Evolutionary conservation across 2,329 filamentous ascomycete species (phyloP).

Genomic region (Fusarium sp.): DNA sequence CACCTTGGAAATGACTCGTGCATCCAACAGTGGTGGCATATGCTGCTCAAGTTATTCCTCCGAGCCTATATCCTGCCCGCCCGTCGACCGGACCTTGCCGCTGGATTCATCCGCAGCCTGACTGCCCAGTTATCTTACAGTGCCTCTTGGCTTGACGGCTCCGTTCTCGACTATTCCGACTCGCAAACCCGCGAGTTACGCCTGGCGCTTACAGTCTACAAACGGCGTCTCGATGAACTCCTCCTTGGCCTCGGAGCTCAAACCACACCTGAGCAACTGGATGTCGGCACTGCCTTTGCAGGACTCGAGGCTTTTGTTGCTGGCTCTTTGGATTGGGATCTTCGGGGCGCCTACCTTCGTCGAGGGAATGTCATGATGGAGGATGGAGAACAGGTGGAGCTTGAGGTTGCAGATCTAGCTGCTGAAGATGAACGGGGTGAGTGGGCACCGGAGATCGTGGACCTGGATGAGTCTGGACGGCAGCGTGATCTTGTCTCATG

Average conservation of each 20-base stretch:
- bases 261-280: conserved; percentile 55
- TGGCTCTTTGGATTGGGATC: conserved; percentile 66
- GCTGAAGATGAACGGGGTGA: conserved; percentile 67
- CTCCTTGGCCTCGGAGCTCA: conserved; percentile 52
- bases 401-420: conserved; percentile 63
- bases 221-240: conserved; percentile 63
- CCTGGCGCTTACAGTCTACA: conserved; percentile 65
- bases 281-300: conserved; percentile 61
- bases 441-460: conserved; percentile 65
- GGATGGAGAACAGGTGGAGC: conserved; percentile 63
- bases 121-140: conserved; percentile 68
- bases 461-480: conserved; percentile 64
- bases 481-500: conserved; percentile 66
- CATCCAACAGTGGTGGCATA: conserved; percentile 72
- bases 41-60: conserved; percentile 64
- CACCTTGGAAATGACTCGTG: conserved; percentile 70
- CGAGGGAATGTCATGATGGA: conserved; percentile 64
- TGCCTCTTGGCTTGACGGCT: conserved; percentile 60
- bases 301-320: conserved; percentile 49
- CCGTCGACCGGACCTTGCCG: conserved; percentile 58
- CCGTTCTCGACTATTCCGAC: conserved; percentile 55
- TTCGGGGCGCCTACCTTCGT: conserved; percentile 62
- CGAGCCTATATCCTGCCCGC: conserved; percentile 61
- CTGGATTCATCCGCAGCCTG: conserved; percentile 62
- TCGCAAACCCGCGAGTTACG: conserved; percentile 54